Conservation (phyloP, 495 filamentous ascomycete genomes). For the Ascobolus immersus region DNA sequence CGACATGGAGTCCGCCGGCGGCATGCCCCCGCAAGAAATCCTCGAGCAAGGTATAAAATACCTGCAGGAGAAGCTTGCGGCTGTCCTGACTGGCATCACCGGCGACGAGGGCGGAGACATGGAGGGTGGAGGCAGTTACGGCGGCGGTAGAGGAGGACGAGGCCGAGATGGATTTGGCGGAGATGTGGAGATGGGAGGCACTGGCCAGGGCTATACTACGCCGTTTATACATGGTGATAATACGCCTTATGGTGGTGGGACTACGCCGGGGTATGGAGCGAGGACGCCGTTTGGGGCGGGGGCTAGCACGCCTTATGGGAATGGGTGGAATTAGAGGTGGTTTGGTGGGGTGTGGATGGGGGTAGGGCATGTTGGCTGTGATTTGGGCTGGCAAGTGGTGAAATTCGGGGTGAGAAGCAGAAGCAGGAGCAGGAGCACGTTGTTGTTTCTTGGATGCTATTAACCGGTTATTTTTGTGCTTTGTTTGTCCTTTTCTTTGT, state of each 20-base stretch:
- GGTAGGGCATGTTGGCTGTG: too few species aligned
- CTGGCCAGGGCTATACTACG: slow-evolving; percentile 51
- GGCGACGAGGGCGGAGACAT: slow-evolving; percentile 18
- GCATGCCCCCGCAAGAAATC: slow-evolving; percentile 63
- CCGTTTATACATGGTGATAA: slow-evolving; percentile 20
- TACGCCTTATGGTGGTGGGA: slow-evolving; percentile 1
- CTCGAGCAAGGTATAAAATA: slow-evolving; percentile 72
- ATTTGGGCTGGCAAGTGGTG: too few species aligned
- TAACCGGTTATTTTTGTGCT: background rate
- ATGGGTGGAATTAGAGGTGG: too few species aligned
- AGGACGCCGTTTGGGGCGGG: too few species aligned
- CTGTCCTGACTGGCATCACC: slow-evolving; percentile 45
- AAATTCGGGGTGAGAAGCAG: too few species aligned
- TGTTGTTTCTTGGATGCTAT: too few species aligned
- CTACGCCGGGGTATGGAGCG: too few species aligned
- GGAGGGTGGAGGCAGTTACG: slow-evolving; percentile 28
- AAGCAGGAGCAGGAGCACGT: too few species aligned
- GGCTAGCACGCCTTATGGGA: too few species aligned
- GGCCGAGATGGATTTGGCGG: slow-evolving; percentile 31
- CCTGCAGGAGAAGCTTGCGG: slow-evolving; percentile 68
- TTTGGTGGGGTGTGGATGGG: too few species aligned
- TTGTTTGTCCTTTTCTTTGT: background rate
- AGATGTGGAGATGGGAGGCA: slow-evolving; percentile 23
- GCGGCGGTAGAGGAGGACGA: slow-evolving; percentile 35
- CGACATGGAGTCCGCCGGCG: slow-evolving; percentile 72